Conservation (phyloP, 2,329 filamentous ascomycete species). For the Colletotrichum camelliae region DNA sequence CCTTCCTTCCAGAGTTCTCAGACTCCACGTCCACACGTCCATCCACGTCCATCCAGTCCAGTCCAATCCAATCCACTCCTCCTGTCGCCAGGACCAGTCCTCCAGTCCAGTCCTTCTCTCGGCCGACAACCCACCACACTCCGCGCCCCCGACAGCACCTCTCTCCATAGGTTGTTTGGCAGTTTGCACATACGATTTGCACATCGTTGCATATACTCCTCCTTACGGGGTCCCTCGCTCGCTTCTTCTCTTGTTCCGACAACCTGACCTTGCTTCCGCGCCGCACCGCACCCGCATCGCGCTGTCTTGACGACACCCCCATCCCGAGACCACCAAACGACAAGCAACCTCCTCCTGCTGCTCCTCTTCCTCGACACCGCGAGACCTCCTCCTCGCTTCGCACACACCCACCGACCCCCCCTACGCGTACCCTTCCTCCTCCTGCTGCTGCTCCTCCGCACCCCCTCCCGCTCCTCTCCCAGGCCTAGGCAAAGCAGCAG, state of each 20-base stretch:
- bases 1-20: not conserved
- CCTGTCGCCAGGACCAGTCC: not conserved
- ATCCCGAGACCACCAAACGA: not conserved
- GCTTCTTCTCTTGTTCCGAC: constrained; percentile 14
- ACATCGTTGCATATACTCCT: constrained; percentile 1
- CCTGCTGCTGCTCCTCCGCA: constrained; percentile 18
- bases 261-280: constrained; percentile 4
- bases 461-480: constrained; percentile 7
- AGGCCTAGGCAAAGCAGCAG: not conserved
- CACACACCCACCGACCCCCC: constrained; percentile 8
- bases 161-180: not conserved
- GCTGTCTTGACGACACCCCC: constrained; percentile 9
- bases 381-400: constrained; percentile 1
- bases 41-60: not conserved
- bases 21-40: not conserved
- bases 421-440: constrained; percentile 20
- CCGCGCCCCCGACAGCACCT: not conserved
- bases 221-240: constrained; percentile 6
- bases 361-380: not conserved
- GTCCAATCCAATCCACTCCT: not conserved
- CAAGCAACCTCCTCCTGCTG: not conserved
- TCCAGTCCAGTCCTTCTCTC: not conserved
- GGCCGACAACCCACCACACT: constrained; percentile 11
- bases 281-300: not conserved
- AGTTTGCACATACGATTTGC: not conserved